Evolutionary conservation across 345 rosid species (phyloP).

Genomic region (Acer saccharum): DNA sequence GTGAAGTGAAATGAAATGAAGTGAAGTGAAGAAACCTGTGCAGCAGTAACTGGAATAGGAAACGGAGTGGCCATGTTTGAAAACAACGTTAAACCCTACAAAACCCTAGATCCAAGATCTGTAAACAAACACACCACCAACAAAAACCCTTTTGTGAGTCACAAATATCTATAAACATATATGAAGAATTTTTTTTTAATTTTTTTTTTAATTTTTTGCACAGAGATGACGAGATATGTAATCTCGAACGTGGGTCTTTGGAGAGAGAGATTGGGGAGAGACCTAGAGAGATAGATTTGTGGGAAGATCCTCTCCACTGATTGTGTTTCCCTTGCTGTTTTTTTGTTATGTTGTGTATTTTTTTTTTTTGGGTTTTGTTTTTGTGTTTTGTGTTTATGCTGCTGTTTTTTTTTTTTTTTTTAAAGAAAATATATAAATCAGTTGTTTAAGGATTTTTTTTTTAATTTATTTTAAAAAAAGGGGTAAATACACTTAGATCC

Average conservation of each 20-base stretch:
- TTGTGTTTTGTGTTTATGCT: not conserved
- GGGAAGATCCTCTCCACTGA: conserved; percentile 40
- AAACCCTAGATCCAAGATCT: conserved; percentile 36
- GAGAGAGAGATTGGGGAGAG: not conserved
- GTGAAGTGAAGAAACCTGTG: conserved; percentile 36
- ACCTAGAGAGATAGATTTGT: conserved; percentile 31
- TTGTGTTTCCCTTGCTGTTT: conserved; percentile 14
- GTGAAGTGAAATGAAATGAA: too few relatives aligned
- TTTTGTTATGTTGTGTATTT: not conserved
- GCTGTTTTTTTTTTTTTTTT: not conserved
- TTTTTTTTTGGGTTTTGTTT: conserved; percentile 2
- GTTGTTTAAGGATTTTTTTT: not conserved
- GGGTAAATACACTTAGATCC: too few relatives aligned
- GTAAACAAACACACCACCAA: conserved; percentile 5
- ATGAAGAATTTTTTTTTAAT: not conserved
- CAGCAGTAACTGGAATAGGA: conserved; percentile 47
- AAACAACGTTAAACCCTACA: conserved; percentile 30
- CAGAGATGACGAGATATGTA: not conserved
- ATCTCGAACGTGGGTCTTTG: conserved; percentile 1
- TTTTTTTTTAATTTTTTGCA: not conserved
- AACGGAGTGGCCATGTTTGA: conserved; percentile 41
- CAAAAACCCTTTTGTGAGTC: conserved; percentile 1
- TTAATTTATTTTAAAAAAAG: too few relatives aligned
- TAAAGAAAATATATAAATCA: not conserved
- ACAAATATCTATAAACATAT: not conserved